A percentile compares a stretch with the other conserved stretches of the same genome.
Evolutionary conservation across 78 protist genomes (phyloP).

Genomic region (Bigelowiella natans): DNA sequence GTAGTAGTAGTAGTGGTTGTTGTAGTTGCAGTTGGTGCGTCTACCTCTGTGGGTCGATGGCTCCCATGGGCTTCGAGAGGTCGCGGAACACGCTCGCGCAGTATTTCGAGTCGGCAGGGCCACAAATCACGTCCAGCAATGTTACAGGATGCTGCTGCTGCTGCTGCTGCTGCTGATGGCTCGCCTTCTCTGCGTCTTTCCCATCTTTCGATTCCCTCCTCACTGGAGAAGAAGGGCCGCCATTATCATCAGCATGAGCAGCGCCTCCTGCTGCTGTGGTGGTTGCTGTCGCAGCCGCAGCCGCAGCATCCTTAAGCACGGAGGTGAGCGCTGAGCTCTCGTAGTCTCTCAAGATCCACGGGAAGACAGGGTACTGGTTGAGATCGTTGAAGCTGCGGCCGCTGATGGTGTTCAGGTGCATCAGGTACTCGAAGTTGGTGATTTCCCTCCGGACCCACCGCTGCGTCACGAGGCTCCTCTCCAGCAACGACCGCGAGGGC

Average conservation of each 20-base stretch:
- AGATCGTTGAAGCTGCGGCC: constrained; percentile 38
- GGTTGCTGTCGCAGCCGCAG: no score
- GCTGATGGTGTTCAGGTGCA: constrained; percentile 28
- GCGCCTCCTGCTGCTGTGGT: no score
- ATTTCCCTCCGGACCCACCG: not conserved
- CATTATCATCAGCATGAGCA: no score
- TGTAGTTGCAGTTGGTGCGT: no score
- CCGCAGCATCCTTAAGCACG: not conserved
- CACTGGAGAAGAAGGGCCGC: no score
- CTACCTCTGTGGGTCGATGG: constrained; percentile 4
- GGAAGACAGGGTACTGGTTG: constrained; percentile 45
- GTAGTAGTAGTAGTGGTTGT: no score
- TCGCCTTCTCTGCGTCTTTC: no score
- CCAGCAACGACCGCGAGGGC: not conserved
- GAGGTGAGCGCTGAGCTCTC: no score
- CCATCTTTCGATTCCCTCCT: no score
- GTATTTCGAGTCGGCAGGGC: not conserved
- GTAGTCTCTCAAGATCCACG: constrained; percentile 30
- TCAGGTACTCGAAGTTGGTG: constrained; percentile 36
- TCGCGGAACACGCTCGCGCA: constrained; percentile 1
- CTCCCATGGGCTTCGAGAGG: constrained; percentile 13
- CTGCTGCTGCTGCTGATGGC: no score
- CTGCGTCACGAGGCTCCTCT: not conserved
- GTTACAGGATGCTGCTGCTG: no score
- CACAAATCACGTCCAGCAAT: no score